Percentiles rank a stretch among this genome's conserved stretches.
Conservation (phyloP, 257 asterid genomes). For the Solanum paucissectum region DNA sequence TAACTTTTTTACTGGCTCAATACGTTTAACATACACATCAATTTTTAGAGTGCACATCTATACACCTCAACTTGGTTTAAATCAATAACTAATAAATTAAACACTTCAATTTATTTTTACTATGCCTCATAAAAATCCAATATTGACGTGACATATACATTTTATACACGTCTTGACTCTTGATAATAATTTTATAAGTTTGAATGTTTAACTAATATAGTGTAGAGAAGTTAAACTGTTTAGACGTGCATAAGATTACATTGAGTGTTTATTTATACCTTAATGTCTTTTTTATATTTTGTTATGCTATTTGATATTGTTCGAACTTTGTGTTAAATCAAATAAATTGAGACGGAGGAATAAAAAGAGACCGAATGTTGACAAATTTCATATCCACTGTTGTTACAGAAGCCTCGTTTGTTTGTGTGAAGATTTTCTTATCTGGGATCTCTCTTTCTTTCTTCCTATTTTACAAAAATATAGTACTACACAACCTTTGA, state of each 20-base stretch:
- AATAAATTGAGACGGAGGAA: not conserved
- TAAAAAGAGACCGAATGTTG: slow-evolving; percentile 70
- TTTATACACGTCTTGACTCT: not conserved
- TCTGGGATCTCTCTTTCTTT: slow-evolving; percentile 11
- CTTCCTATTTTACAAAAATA: slow-evolving; percentile 14
- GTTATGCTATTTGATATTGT: no score
- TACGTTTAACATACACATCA: no score
- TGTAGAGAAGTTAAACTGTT: no score
- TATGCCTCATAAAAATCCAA: no score
- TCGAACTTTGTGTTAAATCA: not conserved
- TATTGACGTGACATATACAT: no score
- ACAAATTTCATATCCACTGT: slow-evolving; percentile 89
- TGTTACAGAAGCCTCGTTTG: slow-evolving; percentile 68
- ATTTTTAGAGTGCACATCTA: no score
- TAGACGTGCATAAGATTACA: no score
- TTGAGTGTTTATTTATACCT: no score
- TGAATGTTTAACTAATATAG: no score
- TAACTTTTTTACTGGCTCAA: not conserved
- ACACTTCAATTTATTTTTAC: no score
- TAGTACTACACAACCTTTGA: slow-evolving; percentile 1
- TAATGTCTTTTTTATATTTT: no score
- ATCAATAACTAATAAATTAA: no score
- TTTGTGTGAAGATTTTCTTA: slow-evolving; percentile 43
- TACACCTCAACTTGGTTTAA: not conserved
- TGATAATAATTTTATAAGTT: not conserved